Base-by-base conservation (phyloP, 139 green algal species). In the Chlorokybus atmophyticus region DNA sequence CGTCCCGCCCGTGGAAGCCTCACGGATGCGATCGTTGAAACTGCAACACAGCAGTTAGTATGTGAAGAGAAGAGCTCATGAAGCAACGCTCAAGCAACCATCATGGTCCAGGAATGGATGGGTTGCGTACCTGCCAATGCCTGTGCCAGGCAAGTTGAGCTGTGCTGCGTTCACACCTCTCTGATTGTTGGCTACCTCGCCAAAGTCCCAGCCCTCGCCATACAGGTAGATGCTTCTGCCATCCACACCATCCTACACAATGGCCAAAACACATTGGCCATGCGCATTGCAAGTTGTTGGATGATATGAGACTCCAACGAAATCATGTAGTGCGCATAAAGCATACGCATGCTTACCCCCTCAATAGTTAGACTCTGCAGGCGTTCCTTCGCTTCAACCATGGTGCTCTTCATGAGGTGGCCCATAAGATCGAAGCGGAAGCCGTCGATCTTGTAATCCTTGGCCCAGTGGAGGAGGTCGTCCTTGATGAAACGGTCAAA, bases 391-490 rank as follows among this genome's bases (percentile, higher is more conserved):
- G 81, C 75, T 53, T 75, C 77, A 27, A 57, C 26, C 76, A 91
- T 85, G 10, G 80, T 90, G 58, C 32, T 66, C 57, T 73, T 64
- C 71, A 88, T 79, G 21, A 90, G 53, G 67, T 90, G 82, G 25
- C 86, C 83, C 84, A 93, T 93, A 65, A 93, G 88, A 68, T 94
- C 82, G 52, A 90, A 90, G 30, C 84, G 69, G 69, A 85, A 85
- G 25, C 79, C 77, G 53, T 85, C 77, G 27, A 87, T 50, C 51
- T 75, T 87, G 78, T 92, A 94, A 49, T 82, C 38, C 14, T 28
- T 64, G 1, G 81, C 84, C 86, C 86, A 94, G 71, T 89, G 82
- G 38, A 84, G 55, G 19, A 89, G 55, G 69, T 91, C 84, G 26
- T 94, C 86, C 7, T 90, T 60, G 59, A 91, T 67, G 29, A 94